Conservation (phyloP, 805 yeast species). For the Starmerella bacillaris region DNA sequence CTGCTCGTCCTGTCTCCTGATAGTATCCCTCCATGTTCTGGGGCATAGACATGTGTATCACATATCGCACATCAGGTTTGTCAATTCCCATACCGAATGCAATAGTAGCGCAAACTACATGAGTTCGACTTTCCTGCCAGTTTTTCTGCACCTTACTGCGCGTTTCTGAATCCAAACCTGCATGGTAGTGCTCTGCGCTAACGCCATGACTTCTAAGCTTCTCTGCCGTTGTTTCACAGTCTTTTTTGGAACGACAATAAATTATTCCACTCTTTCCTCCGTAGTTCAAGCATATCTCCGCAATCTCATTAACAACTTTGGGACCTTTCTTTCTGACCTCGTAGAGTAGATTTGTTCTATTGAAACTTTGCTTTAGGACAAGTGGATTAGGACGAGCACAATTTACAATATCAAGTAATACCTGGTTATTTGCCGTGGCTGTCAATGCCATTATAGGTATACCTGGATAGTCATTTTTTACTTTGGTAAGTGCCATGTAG, state of each 20-base stretch:
- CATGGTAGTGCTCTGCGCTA: slow-evolving; percentile 64
- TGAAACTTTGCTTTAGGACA: slow-evolving; percentile 75
- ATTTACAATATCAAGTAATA: slow-evolving; percentile 65
- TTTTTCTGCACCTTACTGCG: slow-evolving; percentile 49
- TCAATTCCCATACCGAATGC: slow-evolving; percentile 99
- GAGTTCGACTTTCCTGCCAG: slow-evolving; percentile 62
- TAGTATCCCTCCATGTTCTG: slow-evolving; percentile 88
- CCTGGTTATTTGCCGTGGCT: slow-evolving; percentile 90
- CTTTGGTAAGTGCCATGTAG: slow-evolving; percentile 59
- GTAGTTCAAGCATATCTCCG: slow-evolving; percentile 25
- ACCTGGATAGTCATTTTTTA: slow-evolving; percentile 54
- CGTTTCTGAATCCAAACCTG: slow-evolving; percentile 76
- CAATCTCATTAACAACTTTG: slow-evolving; percentile 8
- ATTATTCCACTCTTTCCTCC: slow-evolving; percentile 62
- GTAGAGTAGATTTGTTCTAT: slow-evolving; percentile 68
- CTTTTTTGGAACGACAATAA: slow-evolving; percentile 76
- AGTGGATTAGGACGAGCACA: slow-evolving; percentile 45
- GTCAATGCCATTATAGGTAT: slow-evolving; percentile 91
- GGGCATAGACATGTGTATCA: slow-evolving; percentile 74
- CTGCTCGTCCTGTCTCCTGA: slow-evolving; percentile 97
- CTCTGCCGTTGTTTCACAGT: slow-evolving; percentile 68
- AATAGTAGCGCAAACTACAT: slow-evolving; percentile 86
- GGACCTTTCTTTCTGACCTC: slow-evolving; percentile 45
- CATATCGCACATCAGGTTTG: slow-evolving; percentile 86
- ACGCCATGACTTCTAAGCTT: slow-evolving; percentile 41